A percentile compares a stretch with the other conserved stretches of the same genome.
Conservation (phyloP, 2,329 filamentous ascomycete genomes). For the Ophiostoma sp. region DNA sequence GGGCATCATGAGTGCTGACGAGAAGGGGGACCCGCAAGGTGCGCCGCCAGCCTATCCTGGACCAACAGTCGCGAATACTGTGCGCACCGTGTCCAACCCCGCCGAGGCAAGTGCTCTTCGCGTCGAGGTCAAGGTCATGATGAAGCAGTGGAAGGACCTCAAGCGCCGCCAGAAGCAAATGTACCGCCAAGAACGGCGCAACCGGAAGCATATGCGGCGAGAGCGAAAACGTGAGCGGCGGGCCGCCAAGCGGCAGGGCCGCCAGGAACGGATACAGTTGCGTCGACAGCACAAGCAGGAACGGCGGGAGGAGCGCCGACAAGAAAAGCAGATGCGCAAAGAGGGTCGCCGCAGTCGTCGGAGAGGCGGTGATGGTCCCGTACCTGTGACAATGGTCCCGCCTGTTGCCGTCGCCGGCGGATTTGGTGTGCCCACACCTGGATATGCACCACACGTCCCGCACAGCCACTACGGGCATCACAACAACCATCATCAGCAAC, state of each 20-base stretch:
- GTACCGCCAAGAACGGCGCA: slow-evolving; percentile 35
- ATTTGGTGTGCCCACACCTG: background rate
- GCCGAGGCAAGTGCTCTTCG: slow-evolving; percentile 26
- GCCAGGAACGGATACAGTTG: slow-evolving; percentile 15
- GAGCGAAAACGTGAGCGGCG: slow-evolving; percentile 7
- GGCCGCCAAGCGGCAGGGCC: background rate
- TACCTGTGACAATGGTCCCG: background rate
- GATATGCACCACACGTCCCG: background rate
- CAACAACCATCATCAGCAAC: background rate
- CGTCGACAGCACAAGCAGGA: background rate
- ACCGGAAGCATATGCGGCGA: slow-evolving; percentile 29
- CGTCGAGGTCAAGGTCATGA: slow-evolving; percentile 48
- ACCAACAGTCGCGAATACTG: background rate
- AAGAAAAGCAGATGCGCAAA: background rate
- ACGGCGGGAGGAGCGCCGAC: background rate
- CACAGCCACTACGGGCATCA: background rate
- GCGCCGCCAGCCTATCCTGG: background rate
- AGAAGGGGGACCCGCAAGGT: background rate
- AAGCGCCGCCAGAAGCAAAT: slow-evolving; percentile 41
- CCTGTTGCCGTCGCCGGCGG: background rate
- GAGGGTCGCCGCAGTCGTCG: background rate
- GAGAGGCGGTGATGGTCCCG: background rate
- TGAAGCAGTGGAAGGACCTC: slow-evolving; percentile 45
- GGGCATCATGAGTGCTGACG: slow-evolving; percentile 19
- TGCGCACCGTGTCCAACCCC: background rate